A percentile compares a stretch with the other conserved stretches of the same genome.
Conservation (phyloP, 2,329 filamentous ascomycete species). For the Fusarium xylarioides region DNA sequence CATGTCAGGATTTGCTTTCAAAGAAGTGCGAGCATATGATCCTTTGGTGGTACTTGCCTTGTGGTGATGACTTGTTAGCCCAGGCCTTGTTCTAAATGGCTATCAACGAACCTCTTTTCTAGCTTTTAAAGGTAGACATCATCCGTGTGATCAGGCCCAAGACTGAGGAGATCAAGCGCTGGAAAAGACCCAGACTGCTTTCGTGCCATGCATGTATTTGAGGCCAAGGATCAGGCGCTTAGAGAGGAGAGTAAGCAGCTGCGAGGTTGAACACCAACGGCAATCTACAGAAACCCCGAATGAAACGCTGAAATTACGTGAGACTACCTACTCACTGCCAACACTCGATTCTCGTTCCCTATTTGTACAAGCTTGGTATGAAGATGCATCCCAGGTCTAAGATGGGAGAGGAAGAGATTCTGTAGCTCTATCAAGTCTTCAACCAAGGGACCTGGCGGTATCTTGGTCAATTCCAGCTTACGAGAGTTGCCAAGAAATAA, state of each 20-base stretch:
- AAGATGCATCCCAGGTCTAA: background rate
- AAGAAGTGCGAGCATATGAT: too few species aligned
- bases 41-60: background rate
- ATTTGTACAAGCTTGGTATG: background rate
- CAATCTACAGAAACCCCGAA: background rate
- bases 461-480: background rate
- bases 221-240: too few species aligned
- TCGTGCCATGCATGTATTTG: background rate
- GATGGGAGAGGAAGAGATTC: background rate
- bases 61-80: background rate
- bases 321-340: background rate
- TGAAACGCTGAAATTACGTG: background rate
- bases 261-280: background rate
- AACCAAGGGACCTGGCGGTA: too few species aligned
- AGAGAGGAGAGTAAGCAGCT: background rate
- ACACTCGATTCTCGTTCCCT: background rate
- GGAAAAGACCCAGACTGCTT: background rate
- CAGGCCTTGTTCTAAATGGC: too few species aligned
- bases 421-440: background rate
- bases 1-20: fast-evolving
- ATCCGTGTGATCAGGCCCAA: background rate
- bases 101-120: background rate
- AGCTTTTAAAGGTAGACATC: background rate
- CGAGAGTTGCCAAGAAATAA: background rate
- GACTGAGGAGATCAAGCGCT: background rate